Base-by-base conservation (phyloP, 192 early-diverging fungal genomes). In the Haplosporangium gracile region DNA sequence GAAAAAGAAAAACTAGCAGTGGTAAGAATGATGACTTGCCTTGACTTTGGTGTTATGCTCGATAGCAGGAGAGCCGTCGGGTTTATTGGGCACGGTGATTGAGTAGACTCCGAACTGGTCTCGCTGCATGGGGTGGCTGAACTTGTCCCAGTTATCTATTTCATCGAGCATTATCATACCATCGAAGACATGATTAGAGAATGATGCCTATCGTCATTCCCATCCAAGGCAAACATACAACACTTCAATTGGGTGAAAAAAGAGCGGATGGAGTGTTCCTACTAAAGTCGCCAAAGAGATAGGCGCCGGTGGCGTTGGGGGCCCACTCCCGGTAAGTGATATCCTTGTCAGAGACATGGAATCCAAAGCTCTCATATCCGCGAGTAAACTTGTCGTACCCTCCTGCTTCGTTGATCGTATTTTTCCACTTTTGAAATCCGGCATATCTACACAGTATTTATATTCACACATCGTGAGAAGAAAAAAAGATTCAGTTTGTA, bases 271-370 rank as follows among this genome's bases (percentile, higher is more conserved):
- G 20, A 42, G 24, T 18, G 42, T 39, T 13, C 70, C 63, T 90
- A 96, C 95, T 99, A 89, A 99, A 99, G 55, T 98, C 97, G 47
- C 98, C 98, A 78, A 98, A 92, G 43, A 99, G 91, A 75, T 89
- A 94, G 29, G 97, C 97, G 38, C 87, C 85, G 22, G 75, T 83
- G 11, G 95, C 97, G 63, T 93, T 94, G 10, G 98, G 98, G 47
- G 97, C 97, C 97, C 97, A 99, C 89, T 99, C 98, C n/a, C 96
- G 90, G 89, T 98, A 99, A 7, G 90, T 78, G 70, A 98, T 94
- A 32, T 90, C 92, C 68, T 94, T 92, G 22, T 81, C 47, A n/a
- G 88, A 88, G 29, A 95, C 90, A 77, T 95, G 93, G 81, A 99
- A 95, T 1, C 98, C 98, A 83, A 95, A 95, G 36, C 82, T 74